These are phyloP conservation scores for Pterocarpus santalinus DNA, from an alignment of 306 rosid species.

Conservation along the genomic window DNA sequence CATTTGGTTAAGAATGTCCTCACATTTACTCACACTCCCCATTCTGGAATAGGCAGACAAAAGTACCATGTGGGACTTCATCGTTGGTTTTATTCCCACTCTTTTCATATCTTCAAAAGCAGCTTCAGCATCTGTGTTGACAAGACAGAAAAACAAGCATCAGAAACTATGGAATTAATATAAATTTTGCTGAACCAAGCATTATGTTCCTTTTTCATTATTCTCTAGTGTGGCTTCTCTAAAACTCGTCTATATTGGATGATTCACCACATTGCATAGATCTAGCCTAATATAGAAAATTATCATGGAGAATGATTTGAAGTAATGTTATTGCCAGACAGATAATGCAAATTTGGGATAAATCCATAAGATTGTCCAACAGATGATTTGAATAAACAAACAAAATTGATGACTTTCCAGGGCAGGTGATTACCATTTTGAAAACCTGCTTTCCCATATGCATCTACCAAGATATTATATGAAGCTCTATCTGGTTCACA, in stretches of 20 bases:
- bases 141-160: not conserved
- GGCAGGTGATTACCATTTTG: slow-evolving; percentile 69
- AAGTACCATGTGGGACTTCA: slow-evolving; percentile 97
- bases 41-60: slow-evolving; percentile 77
- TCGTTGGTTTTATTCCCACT: slow-evolving; percentile 86
- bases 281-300: not conserved
- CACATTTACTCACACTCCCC: slow-evolving; percentile 79
- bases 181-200: not conserved
- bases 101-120: slow-evolving; percentile 83
- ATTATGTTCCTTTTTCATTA: not conserved
- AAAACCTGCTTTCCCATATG: slow-evolving; percentile 93
- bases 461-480: slow-evolving; percentile 93
- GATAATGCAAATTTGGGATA: not conserved
- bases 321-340: not conserved
- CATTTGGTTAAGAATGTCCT: slow-evolving; percentile 78
- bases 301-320: slow-evolving; percentile 10
- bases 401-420: slow-evolving; percentile 6
- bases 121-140: slow-evolving; percentile 72
- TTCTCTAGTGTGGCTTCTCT: not conserved
- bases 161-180: not conserved
- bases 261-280: not conserved
- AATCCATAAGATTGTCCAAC: not conserved
- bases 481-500: slow-evolving; percentile 99
- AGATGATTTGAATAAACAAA: slow-evolving; percentile 1
- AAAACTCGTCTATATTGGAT: not conserved